A percentile compares a stretch with the other conserved stretches of the same genome.
phyloP scores from a whole-genome alignment of 106 monocot species.

The Agapanthus africanus region DNA sequence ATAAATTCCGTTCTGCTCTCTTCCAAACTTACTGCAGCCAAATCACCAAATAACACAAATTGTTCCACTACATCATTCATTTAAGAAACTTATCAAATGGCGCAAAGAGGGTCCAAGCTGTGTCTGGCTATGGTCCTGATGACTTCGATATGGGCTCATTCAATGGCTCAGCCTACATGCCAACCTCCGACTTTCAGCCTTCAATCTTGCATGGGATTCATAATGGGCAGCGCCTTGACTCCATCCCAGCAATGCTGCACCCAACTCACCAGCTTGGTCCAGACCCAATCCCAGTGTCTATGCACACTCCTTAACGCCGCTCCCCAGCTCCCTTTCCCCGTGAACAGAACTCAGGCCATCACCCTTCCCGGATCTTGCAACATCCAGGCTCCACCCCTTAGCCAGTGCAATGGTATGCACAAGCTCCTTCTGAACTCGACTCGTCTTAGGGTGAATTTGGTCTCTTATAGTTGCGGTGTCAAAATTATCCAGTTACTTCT shows the following conservation, averaged over 20 bases:
- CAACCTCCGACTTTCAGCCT: constrained; percentile 18
- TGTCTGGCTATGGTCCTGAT: not conserved
- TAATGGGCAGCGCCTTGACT: constrained; percentile 11
- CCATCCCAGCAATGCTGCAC: constrained; percentile 19
- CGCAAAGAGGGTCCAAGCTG: not conserved
- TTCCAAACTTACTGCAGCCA: not conserved
- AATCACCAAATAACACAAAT: too few species aligned
- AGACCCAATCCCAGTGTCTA: constrained; percentile 24
- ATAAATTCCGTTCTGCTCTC: not conserved
- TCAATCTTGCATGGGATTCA: constrained; percentile 16
- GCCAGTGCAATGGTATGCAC: constrained; percentile 22
- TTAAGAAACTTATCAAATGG: not conserved
- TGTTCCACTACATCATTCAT: not conserved
- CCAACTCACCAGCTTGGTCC: constrained; percentile 13
- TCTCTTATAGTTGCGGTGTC: too few species aligned
- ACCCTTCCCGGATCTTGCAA: constrained; percentile 22
- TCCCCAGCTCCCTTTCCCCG: not conserved
- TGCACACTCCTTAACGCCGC: constrained; percentile 14
- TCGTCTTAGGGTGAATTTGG: too few species aligned
- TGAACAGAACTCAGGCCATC: constrained; percentile 24
- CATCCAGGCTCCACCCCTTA: constrained; percentile 13
- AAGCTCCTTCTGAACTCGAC: too few species aligned
- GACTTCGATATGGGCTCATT: not conserved
- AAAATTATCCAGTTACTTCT: too few species aligned
- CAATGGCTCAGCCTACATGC: constrained; percentile 5